phyloP scores from a whole-genome alignment of 2,329 filamentous ascomycete species.

The Neocucurbitaria cava region DNA sequence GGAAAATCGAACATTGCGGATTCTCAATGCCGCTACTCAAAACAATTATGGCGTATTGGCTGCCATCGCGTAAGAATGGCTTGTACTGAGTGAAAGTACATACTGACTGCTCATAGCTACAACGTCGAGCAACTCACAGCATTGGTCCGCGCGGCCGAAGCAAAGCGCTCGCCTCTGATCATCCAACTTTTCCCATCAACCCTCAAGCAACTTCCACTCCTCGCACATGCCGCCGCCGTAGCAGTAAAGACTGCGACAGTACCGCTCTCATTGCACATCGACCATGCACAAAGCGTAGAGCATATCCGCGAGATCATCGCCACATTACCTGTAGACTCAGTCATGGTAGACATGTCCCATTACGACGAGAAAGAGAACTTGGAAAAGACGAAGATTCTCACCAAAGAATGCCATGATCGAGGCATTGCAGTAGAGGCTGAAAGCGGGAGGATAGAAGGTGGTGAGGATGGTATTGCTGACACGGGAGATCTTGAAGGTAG shows the following conservation, averaged over 20 bases:
- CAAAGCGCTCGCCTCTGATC: conserved; percentile 43
- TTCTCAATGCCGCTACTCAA: conserved; percentile 63
- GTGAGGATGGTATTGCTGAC: conserved; percentile 76
- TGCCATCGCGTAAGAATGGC: conserved; percentile 40
- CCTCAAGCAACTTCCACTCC: conserved; percentile 66
- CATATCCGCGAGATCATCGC: conserved; percentile 51
- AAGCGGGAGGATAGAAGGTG: conserved; percentile 72
- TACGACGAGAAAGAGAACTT: conserved; percentile 76
- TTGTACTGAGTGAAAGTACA: neutral
- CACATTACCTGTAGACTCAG: conserved; percentile 70
- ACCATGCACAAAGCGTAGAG: conserved; percentile 55
- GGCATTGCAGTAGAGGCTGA: conserved; percentile 75
- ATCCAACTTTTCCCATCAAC: conserved; percentile 64
- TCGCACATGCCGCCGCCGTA: conserved; percentile 53
- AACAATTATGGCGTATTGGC: conserved; percentile 66
- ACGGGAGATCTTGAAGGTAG: conserved; percentile 66
- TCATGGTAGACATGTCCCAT: conserved; percentile 81
- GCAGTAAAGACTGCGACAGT: conserved; percentile 51
- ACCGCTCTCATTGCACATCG: conserved; percentile 56
- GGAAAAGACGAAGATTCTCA: conserved; percentile 65
- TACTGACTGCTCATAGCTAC: conserved; percentile 30
- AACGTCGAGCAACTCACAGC: conserved; percentile 46
- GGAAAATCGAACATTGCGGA: conserved; percentile 47
- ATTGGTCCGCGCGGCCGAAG: conserved; percentile 43
- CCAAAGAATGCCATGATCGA: conserved; percentile 66